Evolutionary conservation across 1,284 basidiomycete species (phyloP).

Genomic region (Polyporus tsugae): DNA sequence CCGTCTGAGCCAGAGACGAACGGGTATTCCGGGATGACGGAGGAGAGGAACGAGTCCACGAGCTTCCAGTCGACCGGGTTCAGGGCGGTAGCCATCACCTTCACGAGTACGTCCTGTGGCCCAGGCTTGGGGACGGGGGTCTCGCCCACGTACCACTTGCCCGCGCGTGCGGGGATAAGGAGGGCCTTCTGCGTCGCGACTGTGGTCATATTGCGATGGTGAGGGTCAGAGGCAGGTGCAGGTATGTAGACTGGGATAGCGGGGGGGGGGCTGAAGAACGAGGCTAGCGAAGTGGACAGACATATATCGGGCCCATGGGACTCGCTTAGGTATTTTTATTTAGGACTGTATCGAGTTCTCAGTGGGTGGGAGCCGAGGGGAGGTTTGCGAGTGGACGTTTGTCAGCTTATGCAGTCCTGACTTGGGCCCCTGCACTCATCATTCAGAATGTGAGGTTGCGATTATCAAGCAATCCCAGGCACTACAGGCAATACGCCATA

Average conservation of each 20-base stretch:
- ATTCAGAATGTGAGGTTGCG: background rate
- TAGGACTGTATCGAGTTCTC: background rate
- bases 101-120: slow-evolving; percentile 51
- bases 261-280: too few relatives aligned
- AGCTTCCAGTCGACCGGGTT: slow-evolving; percentile 53
- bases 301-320: slow-evolving; percentile 4
- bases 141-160: slow-evolving; percentile 30
- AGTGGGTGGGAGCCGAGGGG: background rate
- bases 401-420: background rate
- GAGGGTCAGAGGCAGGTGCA: background rate
- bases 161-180: slow-evolving; percentile 31
- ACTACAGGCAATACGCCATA: background rate
- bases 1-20: slow-evolving; percentile 64
- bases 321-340: background rate
- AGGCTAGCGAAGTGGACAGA: too few relatives aligned
- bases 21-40: slow-evolving; percentile 47
- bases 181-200: slow-evolving; percentile 37
- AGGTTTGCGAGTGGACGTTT: background rate
- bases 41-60: slow-evolving; percentile 37
- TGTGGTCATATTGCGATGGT: background rate
- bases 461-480: slow-evolving; percentile 2
- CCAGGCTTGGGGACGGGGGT: slow-evolving; percentile 42
- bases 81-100: slow-evolving; percentile 48
- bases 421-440: background rate
- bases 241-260: too few relatives aligned